These are phyloP conservation scores for Pseudozyma tsukubaensis DNA, from an alignment of 1,284 basidiomycete species.

Conservation along the genomic window DNA sequence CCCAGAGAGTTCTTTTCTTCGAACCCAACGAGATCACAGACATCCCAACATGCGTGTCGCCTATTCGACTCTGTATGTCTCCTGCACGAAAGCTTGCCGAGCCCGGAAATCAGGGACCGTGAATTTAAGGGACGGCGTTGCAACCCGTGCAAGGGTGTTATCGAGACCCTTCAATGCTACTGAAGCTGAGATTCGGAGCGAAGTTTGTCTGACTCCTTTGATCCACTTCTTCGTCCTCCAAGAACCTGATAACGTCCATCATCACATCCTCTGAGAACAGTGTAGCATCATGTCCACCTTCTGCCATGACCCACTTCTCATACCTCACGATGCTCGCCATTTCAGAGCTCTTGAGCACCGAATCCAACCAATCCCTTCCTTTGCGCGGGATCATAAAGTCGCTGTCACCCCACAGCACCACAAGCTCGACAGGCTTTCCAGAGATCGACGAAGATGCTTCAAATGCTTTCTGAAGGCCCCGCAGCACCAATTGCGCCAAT, in stretches of 20 bases:
- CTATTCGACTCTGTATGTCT: no score
- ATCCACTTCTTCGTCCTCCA: neutral
- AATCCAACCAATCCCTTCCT: slow-evolving; percentile 19
- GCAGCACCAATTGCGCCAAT: slow-evolving; percentile 9
- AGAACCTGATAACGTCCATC: slow-evolving; percentile 15
- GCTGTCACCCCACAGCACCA: slow-evolving; percentile 22
- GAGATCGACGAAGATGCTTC: neutral
- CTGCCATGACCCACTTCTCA: slow-evolving; percentile 25
- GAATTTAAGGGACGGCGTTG: no score
- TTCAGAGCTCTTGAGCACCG: neutral
- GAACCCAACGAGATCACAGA: no score
- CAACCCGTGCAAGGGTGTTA: no score
- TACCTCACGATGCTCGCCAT: neutral
- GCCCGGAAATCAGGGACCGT: no score
- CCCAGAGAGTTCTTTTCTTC: no score
- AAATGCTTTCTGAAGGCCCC: slow-evolving; percentile 1
- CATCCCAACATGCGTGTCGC: no score
- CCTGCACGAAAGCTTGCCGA: no score
- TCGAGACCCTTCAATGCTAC: no score
- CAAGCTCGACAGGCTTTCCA: slow-evolving; percentile 9
- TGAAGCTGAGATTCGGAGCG: no score
- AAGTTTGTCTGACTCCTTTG: no score
- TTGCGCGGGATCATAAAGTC: slow-evolving; percentile 31
- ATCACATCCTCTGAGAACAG: slow-evolving; percentile 20
- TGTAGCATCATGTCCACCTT: slow-evolving; percentile 28